phyloP scores from a whole-genome alignment of 1,284 basidiomycete species.

The Boletus smithii region DNA sequence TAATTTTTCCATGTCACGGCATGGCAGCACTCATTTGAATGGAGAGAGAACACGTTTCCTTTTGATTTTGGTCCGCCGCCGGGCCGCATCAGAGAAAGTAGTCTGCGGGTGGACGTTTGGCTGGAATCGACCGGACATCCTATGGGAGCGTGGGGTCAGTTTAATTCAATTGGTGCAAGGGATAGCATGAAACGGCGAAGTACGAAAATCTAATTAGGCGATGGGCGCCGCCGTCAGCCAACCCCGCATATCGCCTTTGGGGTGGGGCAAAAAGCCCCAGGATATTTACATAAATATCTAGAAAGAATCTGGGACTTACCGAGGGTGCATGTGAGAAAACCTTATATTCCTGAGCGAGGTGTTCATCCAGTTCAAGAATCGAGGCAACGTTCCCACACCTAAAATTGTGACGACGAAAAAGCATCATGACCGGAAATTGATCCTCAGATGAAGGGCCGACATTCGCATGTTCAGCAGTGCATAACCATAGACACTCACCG shows the following conservation, averaged over 20 bases:
- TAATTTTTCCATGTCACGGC: too few species aligned
- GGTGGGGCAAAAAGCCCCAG: constrained; percentile 25
- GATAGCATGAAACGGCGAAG: constrained; percentile 2
- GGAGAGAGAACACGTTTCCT: constrained; percentile 13
- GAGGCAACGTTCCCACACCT: constrained; percentile 95
- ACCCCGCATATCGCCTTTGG: constrained; percentile 34
- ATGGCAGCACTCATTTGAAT: constrained; percentile 3
- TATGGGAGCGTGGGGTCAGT: constrained; percentile 29
- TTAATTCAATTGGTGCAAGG: too few species aligned
- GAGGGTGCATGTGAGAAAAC: constrained; percentile 80
- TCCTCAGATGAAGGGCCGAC: constrained; percentile 23
- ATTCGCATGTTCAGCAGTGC: constrained; percentile 13
- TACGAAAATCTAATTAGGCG: constrained; percentile 3
- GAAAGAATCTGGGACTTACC: constrained; percentile 40
- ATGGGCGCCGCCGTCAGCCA: background rate
- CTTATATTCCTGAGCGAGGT: constrained; percentile 88
- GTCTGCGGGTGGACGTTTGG: constrained; percentile 85
- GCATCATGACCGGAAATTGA: constrained; percentile 22
- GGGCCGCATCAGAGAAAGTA: constrained; percentile 62
- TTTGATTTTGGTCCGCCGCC: too few species aligned
- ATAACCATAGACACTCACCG: constrained; percentile 47
- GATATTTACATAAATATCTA: constrained; percentile 23
- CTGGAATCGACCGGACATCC: constrained; percentile 84
- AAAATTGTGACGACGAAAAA: constrained; percentile 6
- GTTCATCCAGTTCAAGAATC: constrained; percentile 88